Evolutionary conservation across 768 basidiomycete species (phyloP), one percentile per base, ranked within the genome.

Genomic region (Inosperma sp.): DNA sequence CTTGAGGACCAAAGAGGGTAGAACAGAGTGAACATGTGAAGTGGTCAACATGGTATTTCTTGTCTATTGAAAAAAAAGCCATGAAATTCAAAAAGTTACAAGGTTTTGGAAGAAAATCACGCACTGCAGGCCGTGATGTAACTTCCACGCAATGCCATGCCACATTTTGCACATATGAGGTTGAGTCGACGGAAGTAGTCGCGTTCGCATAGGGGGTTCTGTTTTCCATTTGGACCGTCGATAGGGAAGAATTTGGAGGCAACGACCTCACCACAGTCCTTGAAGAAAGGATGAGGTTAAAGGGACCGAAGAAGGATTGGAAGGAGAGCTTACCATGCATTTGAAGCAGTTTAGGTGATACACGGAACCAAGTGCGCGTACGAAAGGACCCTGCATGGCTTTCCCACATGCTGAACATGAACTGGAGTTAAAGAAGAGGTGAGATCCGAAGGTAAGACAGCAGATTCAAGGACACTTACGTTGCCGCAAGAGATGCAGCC

Each of bases 221-320:
- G 93, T 65, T 81, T 86, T 54, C 86, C 83, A 61, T 93, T 92
- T 39, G 83, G 77, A 1, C 92, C 91, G 62, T 98, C 95, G 61
- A 98, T 90, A 16, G 96, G 95, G 69, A 99, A 99, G 75, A 99
- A 99, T 68, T 98, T 99, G 54, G 89, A 88, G 23, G 96, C 96
- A 35, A 99, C 96, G 40, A 97, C 88, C 61, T 88, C 85, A 59
- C 90, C 87, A 63, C 96, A 99, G 65, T 99, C 96, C 95, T 97
- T 63, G 19, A 16, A 12, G 54, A 29, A 46, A 52, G n/a, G 34
- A 58, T 41, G 45, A 45, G 17, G 54, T 52, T 47, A 21, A 29
- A 27, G 7, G 40, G 23, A 37, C 22, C 35, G 34, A 40, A 27
- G 9, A 31, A 33, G 33, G 29, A 53, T 30, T 34, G 22, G 47